Base-by-base conservation (phyloP, 2,329 filamentous ascomycete genomes). In the Pseudohalonectria lignicola region DNA sequence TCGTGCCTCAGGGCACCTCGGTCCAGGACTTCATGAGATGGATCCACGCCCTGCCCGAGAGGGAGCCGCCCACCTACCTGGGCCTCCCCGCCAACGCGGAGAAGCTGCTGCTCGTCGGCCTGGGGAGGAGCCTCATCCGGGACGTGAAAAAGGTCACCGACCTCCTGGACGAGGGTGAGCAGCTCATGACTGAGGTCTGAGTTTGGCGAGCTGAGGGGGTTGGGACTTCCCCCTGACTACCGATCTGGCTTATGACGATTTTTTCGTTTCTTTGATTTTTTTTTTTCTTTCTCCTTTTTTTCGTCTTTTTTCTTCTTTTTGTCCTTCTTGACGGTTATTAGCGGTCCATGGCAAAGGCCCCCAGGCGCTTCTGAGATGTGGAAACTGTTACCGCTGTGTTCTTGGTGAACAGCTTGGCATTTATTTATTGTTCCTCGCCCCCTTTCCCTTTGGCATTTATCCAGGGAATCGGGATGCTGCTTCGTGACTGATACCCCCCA, bases 31-130 rank as follows among this genome's bases (percentile, higher is more conserved):
- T 96, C 56, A 80, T 82, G 60, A 71, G 73, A 28, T 98, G 93
- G 93, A 86, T 98, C 44, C 85, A 94, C 51, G 77, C 76, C 43
- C 67, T 98, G 44, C 92, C 92, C 0, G 92, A 98, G 69, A 79
- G 92, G 51, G 92, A 98, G 60, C 93, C 93, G 20, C 92, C 92
- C 4, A 94, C 87, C 1, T 98, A 94, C 55, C 70, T 98, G 13
- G 93, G 92, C 17, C 62, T 98, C 48, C 92, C 92, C 26, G 86
- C 86, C 20, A 95, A 98, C 57, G 92, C 92, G 16, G 92, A 98
- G 76, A 98, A 96, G 63, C 57, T 98, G 55, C 61, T 98, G 50
- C 71, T 98, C 23, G 85, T 94, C 12, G 88, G 86, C 3, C 79
- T 94, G 52, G 93, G 90, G 31, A 75, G 76, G 53, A 84, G 81